Evolutionary conservation across 305 asterid genomes (phyloP).

Genomic region (Galium porrigens): DNA sequence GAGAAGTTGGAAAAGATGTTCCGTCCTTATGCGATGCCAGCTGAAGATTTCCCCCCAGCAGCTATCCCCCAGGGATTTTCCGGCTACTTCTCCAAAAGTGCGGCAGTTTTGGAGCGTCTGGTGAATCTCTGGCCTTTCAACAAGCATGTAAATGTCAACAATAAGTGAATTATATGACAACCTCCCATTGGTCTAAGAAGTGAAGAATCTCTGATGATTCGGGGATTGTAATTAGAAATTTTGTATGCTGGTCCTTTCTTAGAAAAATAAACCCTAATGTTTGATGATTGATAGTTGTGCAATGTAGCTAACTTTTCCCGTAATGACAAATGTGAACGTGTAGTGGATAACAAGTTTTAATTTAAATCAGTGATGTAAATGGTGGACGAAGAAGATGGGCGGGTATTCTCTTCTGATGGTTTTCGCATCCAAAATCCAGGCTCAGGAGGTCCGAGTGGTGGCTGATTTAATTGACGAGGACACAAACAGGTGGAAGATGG

Average conservation of each 20-base stretch:
- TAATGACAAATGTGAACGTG: too few relatives aligned
- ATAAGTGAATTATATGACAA: conserved; percentile 38
- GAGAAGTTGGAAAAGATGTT: conserved; percentile 83
- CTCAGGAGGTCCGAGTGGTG: too few relatives aligned
- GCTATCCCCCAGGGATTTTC: conserved; percentile 70
- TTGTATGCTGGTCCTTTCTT: not conserved
- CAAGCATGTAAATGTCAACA: conserved; percentile 40
- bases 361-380: too few relatives aligned
- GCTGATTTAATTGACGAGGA: too few relatives aligned
- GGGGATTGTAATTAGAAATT: not conserved
- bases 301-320: too few relatives aligned
- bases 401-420: too few relatives aligned
- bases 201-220: conserved; percentile 8
- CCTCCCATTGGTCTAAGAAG: conserved; percentile 40
- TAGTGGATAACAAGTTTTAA: too few relatives aligned
- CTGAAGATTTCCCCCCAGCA: conserved; percentile 87
- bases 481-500: too few relatives aligned
- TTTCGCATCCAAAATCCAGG: too few relatives aligned
- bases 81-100: conserved; percentile 86
- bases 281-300: not conserved
- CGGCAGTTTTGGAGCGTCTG: conserved; percentile 76
- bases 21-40: conserved; percentile 83
- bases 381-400: too few relatives aligned
- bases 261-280: not conserved
- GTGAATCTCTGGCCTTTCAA: conserved; percentile 87